Evolutionary conservation across 805 yeast species (phyloP).

Genomic region (Suhomyces prunicola): DNA sequence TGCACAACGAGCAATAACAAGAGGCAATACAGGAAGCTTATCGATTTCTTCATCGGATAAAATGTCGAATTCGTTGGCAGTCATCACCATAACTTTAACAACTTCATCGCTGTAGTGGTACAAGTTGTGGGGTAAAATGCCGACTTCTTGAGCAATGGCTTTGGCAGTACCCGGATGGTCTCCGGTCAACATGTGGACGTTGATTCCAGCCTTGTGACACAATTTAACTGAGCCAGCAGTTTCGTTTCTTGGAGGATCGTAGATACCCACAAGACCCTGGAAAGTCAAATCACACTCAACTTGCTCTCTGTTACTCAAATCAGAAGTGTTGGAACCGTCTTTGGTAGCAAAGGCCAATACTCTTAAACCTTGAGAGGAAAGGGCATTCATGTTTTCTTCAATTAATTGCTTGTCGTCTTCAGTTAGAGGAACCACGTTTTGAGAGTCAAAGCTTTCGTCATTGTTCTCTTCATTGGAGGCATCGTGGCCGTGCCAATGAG

Average conservation of each 20-base stretch:
- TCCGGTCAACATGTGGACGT: conserved; percentile 80
- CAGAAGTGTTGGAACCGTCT: conserved; percentile 18
- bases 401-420: conserved; percentile 40
- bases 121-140: conserved; percentile 59
- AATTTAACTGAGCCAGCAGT: conserved; percentile 59
- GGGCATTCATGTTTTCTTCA: conserved; percentile 53
- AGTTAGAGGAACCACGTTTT: conserved; percentile 28
- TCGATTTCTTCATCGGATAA: conserved; percentile 33
- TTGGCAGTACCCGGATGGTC: conserved; percentile 77
- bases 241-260: conserved; percentile 77
- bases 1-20: conserved; percentile 40
- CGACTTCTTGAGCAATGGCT: conserved; percentile 80
- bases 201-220: conserved; percentile 73
- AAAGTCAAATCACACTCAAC: conserved; percentile 56
- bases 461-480: conserved; percentile 16
- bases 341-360: conserved; percentile 56
- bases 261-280: conserved; percentile 70
- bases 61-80: conserved; percentile 35
- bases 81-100: conserved; percentile 45
- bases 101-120: conserved; percentile 55
- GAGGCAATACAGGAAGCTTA: conserved; percentile 35
- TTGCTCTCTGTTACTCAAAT: conserved; percentile 22
- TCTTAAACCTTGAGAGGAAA: conserved; percentile 66
- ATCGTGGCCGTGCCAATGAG: conserved; percentile 45
- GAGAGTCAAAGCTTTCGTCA: conserved; percentile 14